Conservation (phyloP, 345 rosid genomes). For the Melaleuca alternifolia region DNA sequence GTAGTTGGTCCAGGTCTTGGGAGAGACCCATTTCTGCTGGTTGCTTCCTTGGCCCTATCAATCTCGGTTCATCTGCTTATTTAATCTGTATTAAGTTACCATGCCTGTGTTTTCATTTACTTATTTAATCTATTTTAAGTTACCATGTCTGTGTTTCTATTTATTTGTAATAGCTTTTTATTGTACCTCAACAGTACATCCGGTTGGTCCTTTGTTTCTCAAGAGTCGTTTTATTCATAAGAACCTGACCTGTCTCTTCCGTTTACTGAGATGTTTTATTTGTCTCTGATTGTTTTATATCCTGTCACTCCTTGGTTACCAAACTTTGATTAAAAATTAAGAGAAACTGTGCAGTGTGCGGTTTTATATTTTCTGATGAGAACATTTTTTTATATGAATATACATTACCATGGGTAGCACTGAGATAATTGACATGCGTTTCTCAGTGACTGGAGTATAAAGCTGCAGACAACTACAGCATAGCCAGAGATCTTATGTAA, state of each 20-base stretch:
- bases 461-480: not conserved
- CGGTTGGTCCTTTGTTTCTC: not conserved
- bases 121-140: not conserved
- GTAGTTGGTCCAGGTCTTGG: conserved; percentile 98
- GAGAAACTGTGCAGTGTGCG: not conserved
- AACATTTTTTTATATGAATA: not conserved
- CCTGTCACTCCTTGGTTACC: not conserved
- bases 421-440: not conserved
- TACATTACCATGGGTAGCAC: not conserved
- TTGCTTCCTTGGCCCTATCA: conserved; percentile 1
- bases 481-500: not conserved
- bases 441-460: not conserved
- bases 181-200: not conserved
- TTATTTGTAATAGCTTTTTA: not conserved
- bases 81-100: not conserved
- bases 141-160: not conserved
- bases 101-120: not conserved
- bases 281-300: not conserved
- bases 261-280: not conserved
- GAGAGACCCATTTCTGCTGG: conserved; percentile 86
- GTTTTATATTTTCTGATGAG: not conserved
- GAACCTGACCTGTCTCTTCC: not conserved
- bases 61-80: not conserved
- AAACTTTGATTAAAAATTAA: not conserved
- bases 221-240: not conserved